Base-by-base conservation (phyloP, 1,139 yeast genomes). In the Kodamaea arcana region DNA sequence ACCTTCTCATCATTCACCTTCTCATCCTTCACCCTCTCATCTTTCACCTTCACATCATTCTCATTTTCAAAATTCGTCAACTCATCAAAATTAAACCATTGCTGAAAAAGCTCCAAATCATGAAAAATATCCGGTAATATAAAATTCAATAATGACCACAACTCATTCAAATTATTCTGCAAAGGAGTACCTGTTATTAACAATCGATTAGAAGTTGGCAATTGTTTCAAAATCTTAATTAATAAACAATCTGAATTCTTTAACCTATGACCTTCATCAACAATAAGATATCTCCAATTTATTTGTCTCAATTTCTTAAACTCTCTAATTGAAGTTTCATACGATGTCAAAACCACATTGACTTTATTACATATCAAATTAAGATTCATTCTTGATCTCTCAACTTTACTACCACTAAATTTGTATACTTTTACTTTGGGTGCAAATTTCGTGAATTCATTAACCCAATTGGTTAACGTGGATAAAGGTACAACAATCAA, bases 221-320 rank as follows among this genome's bases (percentile, higher is more conserved):
- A 67, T 45, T 70, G 72, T 50, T 86, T 88, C 45, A 90, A 68
- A 42, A 80, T 79, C 36, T 72, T 72, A 36, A 90, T 82, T 42
- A 90, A 65, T 44, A 80, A 65, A 54, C 95, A 84, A 46, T 88
- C 80, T 46, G 80, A 75, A 52, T 90, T 90, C 50, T 90, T 92
- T 45, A 90, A 65, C 28, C 97, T 68, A 58, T 90, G 97, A 4
- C 97, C 97, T 57, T 90, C 97, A 58, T 90, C 97, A n/a, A 90
- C 95, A 33, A 88, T 84, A 36, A 92, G 62, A 52, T 81, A 90
- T 42, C 81, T 82, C 97, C 97, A 90, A 23, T 63, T 58, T 6
- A 75, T 62, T 12, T 56, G 52, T 26, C 71, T 68, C 32, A 92
- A 62, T 44, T 60, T 72, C 21, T 58, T 48, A 34, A 75, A 72